phyloP scores from a whole-genome alignment of 805 yeast species.

The Lachancea sp. region DNA sequence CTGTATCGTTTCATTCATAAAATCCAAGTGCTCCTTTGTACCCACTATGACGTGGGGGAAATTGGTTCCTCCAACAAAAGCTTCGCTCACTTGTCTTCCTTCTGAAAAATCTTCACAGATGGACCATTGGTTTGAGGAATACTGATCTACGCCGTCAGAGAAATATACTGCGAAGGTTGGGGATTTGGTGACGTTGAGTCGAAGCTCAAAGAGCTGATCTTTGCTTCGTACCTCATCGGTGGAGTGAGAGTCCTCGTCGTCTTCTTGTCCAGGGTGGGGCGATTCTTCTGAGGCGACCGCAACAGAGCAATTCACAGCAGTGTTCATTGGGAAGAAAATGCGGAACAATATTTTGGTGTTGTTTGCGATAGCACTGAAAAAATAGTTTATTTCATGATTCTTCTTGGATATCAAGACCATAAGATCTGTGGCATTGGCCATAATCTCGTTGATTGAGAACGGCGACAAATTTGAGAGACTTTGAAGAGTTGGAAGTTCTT shows the following conservation, averaged over 20 bases:
- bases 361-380: conserved; percentile 67
- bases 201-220: conserved; percentile 39
- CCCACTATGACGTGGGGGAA: conserved; percentile 70
- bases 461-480: conserved; percentile 61
- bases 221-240: conserved; percentile 11
- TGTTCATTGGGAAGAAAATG: conserved; percentile 60
- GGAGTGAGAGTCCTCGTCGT: conserved; percentile 12
- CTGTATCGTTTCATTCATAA: conserved; percentile 47
- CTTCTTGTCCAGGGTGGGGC: not conserved
- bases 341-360: conserved; percentile 63
- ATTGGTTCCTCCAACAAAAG: conserved; percentile 53
- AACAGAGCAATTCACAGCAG: conserved; percentile 54
- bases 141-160: conserved; percentile 44
- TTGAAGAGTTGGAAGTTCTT: conserved; percentile 35
- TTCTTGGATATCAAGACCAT: conserved; percentile 62
- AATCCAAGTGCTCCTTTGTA: conserved; percentile 42
- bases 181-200: conserved; percentile 46
- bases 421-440: conserved; percentile 61
- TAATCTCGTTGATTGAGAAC: conserved; percentile 50
- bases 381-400: conserved; percentile 68
- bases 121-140: conserved; percentile 62
- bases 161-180: conserved; percentile 79
- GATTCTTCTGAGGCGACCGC: conserved; percentile 37
- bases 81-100: conserved; percentile 71
- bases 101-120: conserved; percentile 81